Base-by-base conservation (phyloP, 1,284 basidiomycete species). In the Meripilus lineatus region DNA sequence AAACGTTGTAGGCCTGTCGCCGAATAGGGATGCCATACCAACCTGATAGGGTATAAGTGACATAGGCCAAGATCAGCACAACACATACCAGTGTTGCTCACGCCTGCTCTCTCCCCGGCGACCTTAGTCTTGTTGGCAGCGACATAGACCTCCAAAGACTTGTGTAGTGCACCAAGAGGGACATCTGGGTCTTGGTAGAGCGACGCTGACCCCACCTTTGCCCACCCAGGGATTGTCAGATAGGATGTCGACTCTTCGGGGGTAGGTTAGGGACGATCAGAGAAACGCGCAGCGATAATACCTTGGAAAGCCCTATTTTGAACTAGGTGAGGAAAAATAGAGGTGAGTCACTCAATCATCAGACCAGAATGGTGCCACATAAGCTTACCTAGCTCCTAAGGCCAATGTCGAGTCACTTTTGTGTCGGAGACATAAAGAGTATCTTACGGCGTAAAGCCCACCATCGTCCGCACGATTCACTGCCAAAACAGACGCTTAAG, bases 391-490 rank as follows among this genome's bases (percentile, higher is more conserved):
- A 35, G 34, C 20, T 35, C 34, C 34, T 35, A 14, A 8, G 20
- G 20, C 28, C 28, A 30, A 30, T 15, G 10, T 15, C 10, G 28
- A 10, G 28, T 30, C 10, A 10, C n/a, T 10, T 18, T 8, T 11
- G 13, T 18, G 20, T 18, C 13, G 17, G 20, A 10, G 10, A 35
- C 17, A 11, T 14, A 18, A 10, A 8, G 10, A 18, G 17, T 11
- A 35, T 14, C 42, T 24, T n/a, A 43, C 42, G 5, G 42, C 42
- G 23, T 43, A 43, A 18, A 43, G 33, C 11, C 42, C 42, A 42
- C 42, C 42, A 40, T 43, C 42, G 23, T 43, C 42, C 24, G 42
- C 42, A 11, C 42, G 36, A 23, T 43, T 43, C 17, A 38, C 42
- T 43, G n/a, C n/a, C n/a, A n/a, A n/a, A n/a, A 20, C 18, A 25